These are phyloP conservation scores for Corrigiola litoralis DNA, from an alignment of 179 eudicot genomes.

Conservation along the genomic window DNA sequence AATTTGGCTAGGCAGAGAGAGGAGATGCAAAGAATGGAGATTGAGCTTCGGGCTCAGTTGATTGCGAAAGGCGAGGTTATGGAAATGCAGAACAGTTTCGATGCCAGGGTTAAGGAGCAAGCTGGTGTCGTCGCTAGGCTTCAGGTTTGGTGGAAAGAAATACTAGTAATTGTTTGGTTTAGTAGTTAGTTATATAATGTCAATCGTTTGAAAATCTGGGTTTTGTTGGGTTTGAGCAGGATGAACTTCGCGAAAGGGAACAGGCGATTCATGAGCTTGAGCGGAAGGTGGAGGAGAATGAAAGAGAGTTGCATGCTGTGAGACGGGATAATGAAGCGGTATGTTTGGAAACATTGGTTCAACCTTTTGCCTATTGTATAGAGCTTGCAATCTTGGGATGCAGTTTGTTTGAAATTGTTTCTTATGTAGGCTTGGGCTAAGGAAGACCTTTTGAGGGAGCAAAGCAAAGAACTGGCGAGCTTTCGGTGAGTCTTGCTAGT, in stretches of 20 bases:
- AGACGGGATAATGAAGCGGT: constrained; percentile 89
- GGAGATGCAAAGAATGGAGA: constrained; percentile 76
- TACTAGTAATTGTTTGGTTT: not conserved
- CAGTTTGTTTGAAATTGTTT: not conserved
- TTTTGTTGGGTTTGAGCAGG: constrained; percentile 46
- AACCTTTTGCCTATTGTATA: not conserved
- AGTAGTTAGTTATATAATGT: not conserved
- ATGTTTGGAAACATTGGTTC: constrained; percentile 16
- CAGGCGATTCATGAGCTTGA: constrained; percentile 62
- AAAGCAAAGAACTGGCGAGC: constrained; percentile 74
- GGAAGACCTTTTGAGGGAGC: constrained; percentile 92
- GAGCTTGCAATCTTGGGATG: not conserved
- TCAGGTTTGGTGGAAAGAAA: constrained; percentile 47
- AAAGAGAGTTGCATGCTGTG: constrained; percentile 81
- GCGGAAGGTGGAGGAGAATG: constrained; percentile 77
- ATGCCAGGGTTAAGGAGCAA: constrained; percentile 67
- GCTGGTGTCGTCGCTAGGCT: constrained; percentile 48
- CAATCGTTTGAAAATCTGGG: not conserved
- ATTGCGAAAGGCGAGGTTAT: constrained; percentile 62
- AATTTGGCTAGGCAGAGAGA: constrained; percentile 58
- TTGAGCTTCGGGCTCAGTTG: constrained; percentile 73
- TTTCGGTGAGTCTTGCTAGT: constrained; percentile 52
- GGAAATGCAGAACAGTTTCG: constrained; percentile 58
- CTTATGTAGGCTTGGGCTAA: constrained; percentile 92
- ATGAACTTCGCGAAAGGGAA: constrained; percentile 77